These are phyloP conservation scores for Eragrostis tef DNA, from an alignment of 202 grass and related monocot genomes.

Conservation along the genomic window DNA sequence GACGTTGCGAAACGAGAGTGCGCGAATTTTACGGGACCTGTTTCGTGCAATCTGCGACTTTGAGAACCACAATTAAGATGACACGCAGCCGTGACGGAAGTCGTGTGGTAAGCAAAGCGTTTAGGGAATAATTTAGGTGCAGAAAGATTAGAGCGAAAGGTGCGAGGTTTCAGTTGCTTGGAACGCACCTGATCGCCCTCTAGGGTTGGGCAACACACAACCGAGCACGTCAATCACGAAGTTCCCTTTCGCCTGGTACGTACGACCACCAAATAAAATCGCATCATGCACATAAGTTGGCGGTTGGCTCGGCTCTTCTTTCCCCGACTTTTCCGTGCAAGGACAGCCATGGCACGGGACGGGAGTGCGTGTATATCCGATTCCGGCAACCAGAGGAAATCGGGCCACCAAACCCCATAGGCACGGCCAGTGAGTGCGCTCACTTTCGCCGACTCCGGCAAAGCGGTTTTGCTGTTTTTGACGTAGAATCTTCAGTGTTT, in stretches of 20 bases:
- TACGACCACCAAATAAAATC: not conserved
- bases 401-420: not conserved
- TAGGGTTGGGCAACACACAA: conserved; percentile 31
- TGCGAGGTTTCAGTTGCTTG: conserved; percentile 45
- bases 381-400: conserved; percentile 8
- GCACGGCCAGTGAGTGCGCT: not conserved
- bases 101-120: not conserved
- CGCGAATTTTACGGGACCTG: not conserved
- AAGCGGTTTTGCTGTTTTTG: not conserved
- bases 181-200: not conserved
- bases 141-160: conserved; percentile 17
- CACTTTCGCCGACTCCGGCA: not conserved
- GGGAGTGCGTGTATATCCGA: conserved; percentile 26
- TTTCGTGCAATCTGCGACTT: not conserved
- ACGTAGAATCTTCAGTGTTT: not conserved
- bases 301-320: not conserved
- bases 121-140: not conserved
- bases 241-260: not conserved
- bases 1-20: not conserved
- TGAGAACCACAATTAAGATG: not conserved
- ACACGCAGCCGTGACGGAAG: no score
- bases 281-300: not conserved
- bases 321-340: not conserved
- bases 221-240: not conserved
- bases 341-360: not conserved